Evolutionary conservation across 345 rosid species (phyloP).

Genomic region (Arabidopsis thaliana): DNA sequence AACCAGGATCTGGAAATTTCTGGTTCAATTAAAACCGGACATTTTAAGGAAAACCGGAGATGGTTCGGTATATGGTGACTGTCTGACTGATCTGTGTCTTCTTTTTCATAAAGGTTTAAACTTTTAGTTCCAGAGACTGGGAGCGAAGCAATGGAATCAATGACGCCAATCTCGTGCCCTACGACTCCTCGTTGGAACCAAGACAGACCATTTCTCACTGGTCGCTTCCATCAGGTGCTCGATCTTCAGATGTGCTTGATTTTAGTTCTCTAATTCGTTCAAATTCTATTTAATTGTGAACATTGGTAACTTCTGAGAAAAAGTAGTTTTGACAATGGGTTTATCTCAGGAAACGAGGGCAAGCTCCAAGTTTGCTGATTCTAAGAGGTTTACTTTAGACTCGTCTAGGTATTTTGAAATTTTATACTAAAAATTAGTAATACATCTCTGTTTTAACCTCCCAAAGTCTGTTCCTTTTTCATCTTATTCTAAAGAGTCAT

Average conservation of each 20-base stretch:
- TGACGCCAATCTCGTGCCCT: slow-evolving; percentile 55
- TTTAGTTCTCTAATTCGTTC: background rate
- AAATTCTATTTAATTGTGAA: background rate
- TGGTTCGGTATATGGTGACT: background rate
- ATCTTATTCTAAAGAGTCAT: too few species aligned
- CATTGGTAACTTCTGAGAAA: background rate
- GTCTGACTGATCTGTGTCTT: background rate
- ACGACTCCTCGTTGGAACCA: slow-evolving; percentile 94
- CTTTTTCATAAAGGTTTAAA: background rate
- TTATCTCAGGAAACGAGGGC: slow-evolving; percentile 63
- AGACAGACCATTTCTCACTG: slow-evolving; percentile 90
- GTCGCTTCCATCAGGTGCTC: slow-evolving; percentile 80
- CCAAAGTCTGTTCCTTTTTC: background rate
- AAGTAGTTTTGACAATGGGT: background rate
- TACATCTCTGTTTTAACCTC: background rate
- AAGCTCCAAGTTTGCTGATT: slow-evolving; percentile 62
- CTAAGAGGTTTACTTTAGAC: slow-evolving; percentile 50
- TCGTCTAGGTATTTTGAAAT: slow-evolving; percentile 52
- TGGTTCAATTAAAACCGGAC: slow-evolving; percentile 27
- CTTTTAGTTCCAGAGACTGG: slow-evolving; percentile 10
- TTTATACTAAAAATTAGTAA: background rate
- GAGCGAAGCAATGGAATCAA: slow-evolving; percentile 49
- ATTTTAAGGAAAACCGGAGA: slow-evolving; percentile 17
- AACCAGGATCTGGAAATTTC: background rate
- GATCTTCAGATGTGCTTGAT: background rate